A percentile compares a stretch with the other conserved stretches of the same genome.
These are phyloP conservation scores for Globisporangium irregulare DNA, from an alignment of 352 stramenopile genomes.

Conservation along the genomic window DNA sequence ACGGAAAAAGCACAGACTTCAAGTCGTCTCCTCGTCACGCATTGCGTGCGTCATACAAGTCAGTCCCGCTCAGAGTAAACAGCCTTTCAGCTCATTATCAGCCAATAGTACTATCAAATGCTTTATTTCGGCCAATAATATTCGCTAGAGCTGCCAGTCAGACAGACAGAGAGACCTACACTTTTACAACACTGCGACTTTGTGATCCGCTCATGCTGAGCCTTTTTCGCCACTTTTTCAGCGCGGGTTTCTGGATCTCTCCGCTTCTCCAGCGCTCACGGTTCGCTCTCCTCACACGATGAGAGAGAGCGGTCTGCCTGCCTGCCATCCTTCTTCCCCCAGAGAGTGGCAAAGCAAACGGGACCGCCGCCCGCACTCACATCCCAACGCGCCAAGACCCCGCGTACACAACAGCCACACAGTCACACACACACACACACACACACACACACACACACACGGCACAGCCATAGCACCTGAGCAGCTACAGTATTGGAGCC, in stretches of 20 bases:
- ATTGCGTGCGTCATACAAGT: conserved; percentile 4
- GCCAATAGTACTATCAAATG: not conserved
- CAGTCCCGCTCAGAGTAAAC: not conserved
- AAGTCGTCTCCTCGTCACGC: not conserved
- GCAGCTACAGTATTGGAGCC: not conserved
- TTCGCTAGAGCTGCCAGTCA: not conserved
- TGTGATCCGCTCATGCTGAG: not conserved
- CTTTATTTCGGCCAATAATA: not conserved
- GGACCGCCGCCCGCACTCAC: not conserved
- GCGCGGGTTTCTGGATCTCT: conserved; percentile 13
- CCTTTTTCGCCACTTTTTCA: conserved; percentile 13
- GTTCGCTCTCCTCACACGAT: not conserved
- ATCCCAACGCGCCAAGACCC: conserved; percentile 7
- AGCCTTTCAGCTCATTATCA: not conserved
- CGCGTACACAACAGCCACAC: conserved; percentile 4
- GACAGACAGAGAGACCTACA: not conserved
- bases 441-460: not conserved
- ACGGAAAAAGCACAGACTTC: not conserved
- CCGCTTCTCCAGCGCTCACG: not conserved
- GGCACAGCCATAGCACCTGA: not conserved
- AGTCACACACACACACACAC: not conserved
- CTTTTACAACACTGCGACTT: conserved; percentile 8
- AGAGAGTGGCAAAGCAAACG: not conserved
- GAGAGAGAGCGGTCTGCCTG: not conserved
- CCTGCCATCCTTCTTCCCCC: not conserved